Conservation (phyloP, 257 asterid species). For the Solanum habrochaites region DNA sequence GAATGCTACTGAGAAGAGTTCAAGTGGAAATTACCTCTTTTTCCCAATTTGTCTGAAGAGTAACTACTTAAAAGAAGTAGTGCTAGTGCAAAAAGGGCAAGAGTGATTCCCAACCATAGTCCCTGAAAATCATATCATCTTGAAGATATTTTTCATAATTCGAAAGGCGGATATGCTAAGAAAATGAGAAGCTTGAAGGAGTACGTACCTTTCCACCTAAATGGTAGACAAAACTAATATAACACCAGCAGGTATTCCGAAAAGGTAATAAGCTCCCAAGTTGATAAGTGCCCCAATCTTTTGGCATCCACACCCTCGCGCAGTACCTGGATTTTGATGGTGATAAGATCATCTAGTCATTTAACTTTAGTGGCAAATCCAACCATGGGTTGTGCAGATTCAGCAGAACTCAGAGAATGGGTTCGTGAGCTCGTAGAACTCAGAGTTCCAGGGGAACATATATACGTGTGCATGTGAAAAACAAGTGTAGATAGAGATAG, state of each 20-base stretch:
- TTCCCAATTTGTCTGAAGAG: conserved; percentile 3
- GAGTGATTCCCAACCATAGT: conserved; percentile 9
- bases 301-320: conserved; percentile 16
- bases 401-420: not conserved
- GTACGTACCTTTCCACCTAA: conserved; percentile 5
- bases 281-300: conserved; percentile 5
- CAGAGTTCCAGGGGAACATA: not conserved
- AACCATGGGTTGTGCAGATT: not conserved
- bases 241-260: conserved; percentile 6
- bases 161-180: not conserved
- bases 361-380: not conserved
- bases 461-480: not conserved
- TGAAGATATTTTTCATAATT: not conserved
- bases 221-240: conserved; percentile 6
- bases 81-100: not conserved
- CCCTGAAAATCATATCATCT: not conserved
- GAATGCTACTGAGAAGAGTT: not conserved
- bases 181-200: not conserved
- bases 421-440: not conserved
- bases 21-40: conserved; percentile 1
- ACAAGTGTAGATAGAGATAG: not conserved
- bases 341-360: not conserved
- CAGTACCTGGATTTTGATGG: not conserved
- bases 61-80: conserved; percentile 1
- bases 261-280: conserved; percentile 16